Base-by-base conservation (phyloP, 306 rosid genomes). In the Vachellia pachyceras region DNA sequence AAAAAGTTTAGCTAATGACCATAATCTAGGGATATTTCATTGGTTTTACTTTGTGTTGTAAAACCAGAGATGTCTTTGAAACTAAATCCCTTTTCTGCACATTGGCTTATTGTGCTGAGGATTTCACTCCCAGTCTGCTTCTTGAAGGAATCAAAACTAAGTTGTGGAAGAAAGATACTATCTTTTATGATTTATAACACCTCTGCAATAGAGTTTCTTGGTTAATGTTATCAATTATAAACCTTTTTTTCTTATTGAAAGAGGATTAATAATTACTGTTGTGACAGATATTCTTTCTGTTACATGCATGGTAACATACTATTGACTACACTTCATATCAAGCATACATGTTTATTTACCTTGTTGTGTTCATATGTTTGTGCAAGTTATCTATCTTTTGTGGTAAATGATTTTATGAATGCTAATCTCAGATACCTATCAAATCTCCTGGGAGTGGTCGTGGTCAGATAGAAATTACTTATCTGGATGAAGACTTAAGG, bases 401-500 rank as follows among this genome's bases (percentile, higher is more conserved):
- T 69, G 49, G 52, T 47, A 50, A 67, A 36, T 40, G 77, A 20
- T 57, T 72, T 17, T 45, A 57, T 35, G 64, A 44, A 58, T 89
- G 77, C 11, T 61, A 54, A 67, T 14, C 78, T 65, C 88, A 94
- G 98, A 89, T 92, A 85, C 92, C 98, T 14, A 74, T 94, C 15
- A 92, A 94, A 80, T 92, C 97, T 18, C 90, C 97, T 35, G 98
- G 83, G 23, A 91, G 91, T 81, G 94, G 94, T 74, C 97, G 94
- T 4, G 98, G 98, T 54, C 87, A 88, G 75, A 74, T 94, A 76
- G 98, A 94, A 84, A 89, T 90, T 46, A 92, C 97, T 63, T 94
- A 92, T 78, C 75, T 92, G 87, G 97, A 94, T 82, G 92, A 94
- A 87, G 97, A 94, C 44, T 68, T 92, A 55, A 81, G 98, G 98